Evolutionary conservation across 768 basidiomycete species (phyloP).

Genomic region (Cystobasidium onofrii): DNA sequence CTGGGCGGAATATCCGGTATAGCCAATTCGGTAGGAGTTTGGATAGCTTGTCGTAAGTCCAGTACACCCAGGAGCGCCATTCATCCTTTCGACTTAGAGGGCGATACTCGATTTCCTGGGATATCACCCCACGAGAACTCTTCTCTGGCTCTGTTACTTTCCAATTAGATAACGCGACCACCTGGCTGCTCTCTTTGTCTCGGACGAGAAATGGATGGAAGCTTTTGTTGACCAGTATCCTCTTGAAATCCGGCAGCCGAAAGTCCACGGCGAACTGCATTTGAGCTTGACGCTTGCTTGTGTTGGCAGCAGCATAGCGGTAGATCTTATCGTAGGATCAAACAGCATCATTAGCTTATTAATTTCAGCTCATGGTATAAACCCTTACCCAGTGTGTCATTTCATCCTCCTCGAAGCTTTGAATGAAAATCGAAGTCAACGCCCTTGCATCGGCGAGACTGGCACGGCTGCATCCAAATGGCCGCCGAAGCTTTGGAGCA

Average conservation of each 20-base stretch:
- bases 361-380: no score
- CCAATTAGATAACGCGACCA: not conserved
- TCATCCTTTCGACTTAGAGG: not conserved
- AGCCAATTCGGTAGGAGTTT: not conserved
- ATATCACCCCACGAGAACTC: no score
- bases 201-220: not conserved
- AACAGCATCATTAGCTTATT: no score
- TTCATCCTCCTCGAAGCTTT: conserved; percentile 4
- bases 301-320: not conserved
- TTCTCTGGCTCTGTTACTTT: not conserved
- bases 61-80: not conserved
- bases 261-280: not conserved
- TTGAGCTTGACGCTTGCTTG: not conserved
- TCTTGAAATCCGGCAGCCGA: not conserved
- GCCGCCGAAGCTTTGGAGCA: not conserved
- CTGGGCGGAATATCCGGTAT: not conserved
- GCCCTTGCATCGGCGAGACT: not conserved
- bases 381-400: not conserved
- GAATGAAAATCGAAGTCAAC: conserved; percentile 2
- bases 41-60: not conserved
- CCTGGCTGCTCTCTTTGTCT: not conserved
- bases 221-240: not conserved
- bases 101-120: not conserved
- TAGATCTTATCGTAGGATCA: not conserved
- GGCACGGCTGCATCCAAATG: not conserved